Evolutionary conservation across 805 yeast genomes (phyloP), one percentile per base, ranked within the genome.

Genomic region (Metschnikowia picachoensis): DNA sequence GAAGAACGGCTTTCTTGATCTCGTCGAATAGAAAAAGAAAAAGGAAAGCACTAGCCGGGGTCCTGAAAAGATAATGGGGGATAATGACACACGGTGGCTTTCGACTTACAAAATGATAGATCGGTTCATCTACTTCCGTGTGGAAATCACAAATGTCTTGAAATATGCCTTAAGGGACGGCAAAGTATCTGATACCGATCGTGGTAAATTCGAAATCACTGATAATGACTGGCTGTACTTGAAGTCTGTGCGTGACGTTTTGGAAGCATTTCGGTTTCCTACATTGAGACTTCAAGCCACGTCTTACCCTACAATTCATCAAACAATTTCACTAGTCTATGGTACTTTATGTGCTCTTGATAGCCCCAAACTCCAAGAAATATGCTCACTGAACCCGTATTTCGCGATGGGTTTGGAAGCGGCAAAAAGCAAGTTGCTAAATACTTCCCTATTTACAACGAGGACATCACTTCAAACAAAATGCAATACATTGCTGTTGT

Each of bases 241-340:
- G 17, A 28, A 15, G 37, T 17, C 13, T 33, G 17, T 37, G 30
- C 38, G 42, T 20, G 35, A 43, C 16, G 14, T 43, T 10, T 35
- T 43, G 25, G 30, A 27, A 30, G 30, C 20, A 13, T 43, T 43
- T 25, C 15, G 37, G 7, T 30, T 27, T 4, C 41, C 42, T 13
- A 43, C 42, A 17, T 16, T 43, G 25, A 33, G 28, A 38, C 46
- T 43, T 28, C 46, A 37, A 34, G 41, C 35, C 4, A 33, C 46
- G 10, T 17, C 35, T 4, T 17, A 42, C 32, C n/a, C 40, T 20
- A 20, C 35, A 14, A 33, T 33, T 17, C 2, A 43, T 20, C 46
- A 27, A 4, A 37, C 46, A 14, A 33, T 30, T 6, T 38, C 46
- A 12, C 20, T 17, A 11, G 41, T 43, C 28, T 16, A 17, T 12